Percentiles rank a stretch among this genome's conserved stretches.
Conservation (phyloP, 2,329 filamentous ascomycete genomes). For the Beauveria varroae region DNA sequence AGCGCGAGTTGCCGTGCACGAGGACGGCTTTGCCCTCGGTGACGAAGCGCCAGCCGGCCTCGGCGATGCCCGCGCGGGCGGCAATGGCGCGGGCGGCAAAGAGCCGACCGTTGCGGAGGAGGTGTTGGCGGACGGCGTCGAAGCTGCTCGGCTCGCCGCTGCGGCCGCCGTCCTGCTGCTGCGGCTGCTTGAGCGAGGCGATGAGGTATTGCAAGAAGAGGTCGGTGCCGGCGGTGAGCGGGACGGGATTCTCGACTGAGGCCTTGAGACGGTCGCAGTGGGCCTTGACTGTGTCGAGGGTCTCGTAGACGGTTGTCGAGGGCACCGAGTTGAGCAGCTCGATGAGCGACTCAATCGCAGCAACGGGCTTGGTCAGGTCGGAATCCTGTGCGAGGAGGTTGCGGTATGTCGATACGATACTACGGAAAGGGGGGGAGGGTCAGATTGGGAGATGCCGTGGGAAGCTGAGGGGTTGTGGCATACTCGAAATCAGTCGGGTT, state of each 20-base stretch:
- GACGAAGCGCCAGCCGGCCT: constrained; percentile 71
- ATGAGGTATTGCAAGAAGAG: constrained; percentile 93
- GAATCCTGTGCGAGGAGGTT: constrained; percentile 56
- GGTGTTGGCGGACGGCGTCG: constrained; percentile 71
- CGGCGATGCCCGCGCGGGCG: constrained; percentile 74
- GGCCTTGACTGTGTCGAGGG: constrained; percentile 72
- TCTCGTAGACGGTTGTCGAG: constrained; percentile 86
- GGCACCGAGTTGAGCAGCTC: constrained; percentile 72
- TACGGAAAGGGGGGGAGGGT: constrained; percentile 17
- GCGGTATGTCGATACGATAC: constrained; percentile 50
- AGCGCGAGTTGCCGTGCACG: constrained; percentile 80
- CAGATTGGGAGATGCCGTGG: neutral
- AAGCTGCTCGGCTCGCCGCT: constrained; percentile 41
- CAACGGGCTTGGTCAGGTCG: constrained; percentile 90
- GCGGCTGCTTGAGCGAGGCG: constrained; percentile 56
- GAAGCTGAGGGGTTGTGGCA: neutral
- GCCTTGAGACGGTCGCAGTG: constrained; percentile 72
- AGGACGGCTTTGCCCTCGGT: constrained; percentile 74
- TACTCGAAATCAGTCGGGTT: constrained; percentile 28
- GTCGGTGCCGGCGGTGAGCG: constrained; percentile 87
- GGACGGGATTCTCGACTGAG: constrained; percentile 79
- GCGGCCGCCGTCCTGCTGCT: constrained; percentile 34
- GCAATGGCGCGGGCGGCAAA: constrained; percentile 86
- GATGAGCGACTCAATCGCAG: constrained; percentile 87
- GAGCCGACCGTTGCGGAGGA: constrained; percentile 76